These are phyloP conservation scores for Rosa rugosa DNA, from an alignment of 306 rosid species.

Conservation along the genomic window DNA sequence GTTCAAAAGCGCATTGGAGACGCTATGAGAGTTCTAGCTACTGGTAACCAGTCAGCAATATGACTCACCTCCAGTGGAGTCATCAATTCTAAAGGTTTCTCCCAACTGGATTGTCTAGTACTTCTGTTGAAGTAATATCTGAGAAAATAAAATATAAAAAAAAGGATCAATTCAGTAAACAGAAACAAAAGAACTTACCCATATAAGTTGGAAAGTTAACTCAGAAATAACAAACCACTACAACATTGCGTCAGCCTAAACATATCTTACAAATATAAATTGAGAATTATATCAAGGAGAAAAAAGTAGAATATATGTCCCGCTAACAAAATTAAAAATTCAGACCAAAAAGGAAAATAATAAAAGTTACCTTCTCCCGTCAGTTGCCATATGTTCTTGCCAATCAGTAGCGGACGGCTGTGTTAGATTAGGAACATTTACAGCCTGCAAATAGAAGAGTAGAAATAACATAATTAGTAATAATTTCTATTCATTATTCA, in stretches of 20 bases:
- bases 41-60: slow-evolving; percentile 20
- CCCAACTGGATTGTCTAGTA: slow-evolving; percentile 96
- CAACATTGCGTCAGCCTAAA: background rate
- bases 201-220: background rate
- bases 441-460: slow-evolving; percentile 48
- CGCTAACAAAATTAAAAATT: background rate
- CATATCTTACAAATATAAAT: too few relatives aligned
- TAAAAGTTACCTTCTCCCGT: slow-evolving; percentile 79
- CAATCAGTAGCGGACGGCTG: slow-evolving; percentile 80
- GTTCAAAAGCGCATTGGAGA: slow-evolving; percentile 30
- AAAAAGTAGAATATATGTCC: background rate
- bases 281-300: background rate
- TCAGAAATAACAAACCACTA: background rate
- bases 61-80: slow-evolving; percentile 91
- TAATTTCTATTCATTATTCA: slow-evolving; percentile 3
- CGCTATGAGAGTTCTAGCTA: slow-evolving; percentile 15
- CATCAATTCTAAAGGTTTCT: slow-evolving; percentile 94
- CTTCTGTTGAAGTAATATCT: slow-evolving; percentile 94
- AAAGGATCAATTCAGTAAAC: background rate
- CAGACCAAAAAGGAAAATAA: background rate
- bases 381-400: slow-evolving; percentile 92
- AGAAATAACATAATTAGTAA: background rate
- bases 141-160: background rate
- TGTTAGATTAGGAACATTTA: slow-evolving; percentile 38
- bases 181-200: background rate